Base-by-base conservation (phyloP, 176 grass and related monocot genomes). In the Paspalum notatum region DNA sequence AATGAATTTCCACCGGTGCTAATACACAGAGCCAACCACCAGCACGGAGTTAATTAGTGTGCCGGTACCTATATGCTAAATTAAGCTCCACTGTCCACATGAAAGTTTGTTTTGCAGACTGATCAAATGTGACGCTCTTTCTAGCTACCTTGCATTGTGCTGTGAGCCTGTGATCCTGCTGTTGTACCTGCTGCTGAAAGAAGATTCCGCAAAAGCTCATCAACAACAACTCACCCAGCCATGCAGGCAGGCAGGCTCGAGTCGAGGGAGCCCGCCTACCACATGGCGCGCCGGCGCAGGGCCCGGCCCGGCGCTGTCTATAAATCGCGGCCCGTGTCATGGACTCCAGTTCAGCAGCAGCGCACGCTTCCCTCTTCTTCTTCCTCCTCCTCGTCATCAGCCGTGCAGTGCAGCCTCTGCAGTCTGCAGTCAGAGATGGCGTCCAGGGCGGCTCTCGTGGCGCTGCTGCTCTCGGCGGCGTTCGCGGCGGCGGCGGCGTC, bases 141-240 rank as follows among this genome's bases (percentile, higher is more conserved):
- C 49, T 48, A 16, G 54, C 17, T 5, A 4, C 21, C 26, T 9
- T 76, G 9, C 3, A 37, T 25, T 49, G 41, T 18, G 16, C 7
- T 5, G n/a, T n/a, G n/a, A n/a, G 45, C 12, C 12, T 40, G 60
- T 22, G 17, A 41, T 39, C 76, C 10, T 47, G 22, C 8, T 14
- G 49, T 13, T 65, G 70, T 81, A 77, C 87, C 77, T 89, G 71
- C 87, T 41, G 65, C 77, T 62, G 64, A 22, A 89, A 81, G n/a
- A 72, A 72, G 71, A 85, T 85, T 71, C 82, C 20, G 1, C 40
- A 24, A 68, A 64, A 48, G 54, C 42, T 17, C 25, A 61, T 61
- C 26, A 71, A 39, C 15, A 9, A 87, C 71, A 74, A 57, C 71
- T 74, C 71, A 57, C 40, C 42, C 18, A 4, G 18, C 59, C 75